Conservation (phyloP, 108 stramenopile species). For the Fragilariopsis cylindrus region DNA sequence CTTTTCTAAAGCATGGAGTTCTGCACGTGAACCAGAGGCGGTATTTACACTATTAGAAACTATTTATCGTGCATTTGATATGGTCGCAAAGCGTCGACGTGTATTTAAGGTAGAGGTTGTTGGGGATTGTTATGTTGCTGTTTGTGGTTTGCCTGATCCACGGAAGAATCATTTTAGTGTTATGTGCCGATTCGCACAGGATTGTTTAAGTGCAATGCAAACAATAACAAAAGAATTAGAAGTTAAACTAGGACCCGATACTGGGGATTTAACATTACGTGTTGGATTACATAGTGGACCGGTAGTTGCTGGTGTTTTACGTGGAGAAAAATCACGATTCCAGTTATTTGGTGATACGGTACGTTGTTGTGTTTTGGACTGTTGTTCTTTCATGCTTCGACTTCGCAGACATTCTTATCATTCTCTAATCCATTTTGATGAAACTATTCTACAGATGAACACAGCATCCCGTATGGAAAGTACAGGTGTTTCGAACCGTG, state of each 20-base stretch:
- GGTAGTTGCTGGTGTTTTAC: slow-evolving; percentile 49
- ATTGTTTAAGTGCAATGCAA: slow-evolving; percentile 34
- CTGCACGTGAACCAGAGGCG: slow-evolving; percentile 12
- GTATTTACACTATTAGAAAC: slow-evolving; percentile 19
- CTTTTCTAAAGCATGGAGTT: slow-evolving; percentile 2
- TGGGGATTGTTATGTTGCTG: slow-evolving; percentile 61
- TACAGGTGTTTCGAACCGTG: slow-evolving; percentile 27
- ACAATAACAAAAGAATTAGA: slow-evolving; percentile 17
- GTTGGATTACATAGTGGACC: slow-evolving; percentile 52
- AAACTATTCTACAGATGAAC: slow-evolving; percentile 24
- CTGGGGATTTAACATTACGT: slow-evolving; percentile 31
- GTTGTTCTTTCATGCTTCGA: neutral
- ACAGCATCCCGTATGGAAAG: slow-evolving; percentile 49
- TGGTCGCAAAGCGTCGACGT: slow-evolving; percentile 6
- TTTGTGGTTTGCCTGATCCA: slow-evolving; percentile 27
- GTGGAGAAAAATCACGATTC: slow-evolving; percentile 54
- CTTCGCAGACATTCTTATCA: neutral
- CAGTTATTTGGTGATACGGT: slow-evolving; percentile 62
- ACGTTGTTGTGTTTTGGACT: no score
- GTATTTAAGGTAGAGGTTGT: slow-evolving; percentile 40
- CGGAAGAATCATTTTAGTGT: slow-evolving; percentile 41
- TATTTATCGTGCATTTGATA: slow-evolving; percentile 10
- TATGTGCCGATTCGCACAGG: slow-evolving; percentile 36
- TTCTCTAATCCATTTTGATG: neutral
- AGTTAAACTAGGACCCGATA: slow-evolving; percentile 25